These are phyloP conservation scores for Mortierella sp. DNA, from an alignment of 371 early-diverging fungal genomes.

Conservation along the genomic window DNA sequence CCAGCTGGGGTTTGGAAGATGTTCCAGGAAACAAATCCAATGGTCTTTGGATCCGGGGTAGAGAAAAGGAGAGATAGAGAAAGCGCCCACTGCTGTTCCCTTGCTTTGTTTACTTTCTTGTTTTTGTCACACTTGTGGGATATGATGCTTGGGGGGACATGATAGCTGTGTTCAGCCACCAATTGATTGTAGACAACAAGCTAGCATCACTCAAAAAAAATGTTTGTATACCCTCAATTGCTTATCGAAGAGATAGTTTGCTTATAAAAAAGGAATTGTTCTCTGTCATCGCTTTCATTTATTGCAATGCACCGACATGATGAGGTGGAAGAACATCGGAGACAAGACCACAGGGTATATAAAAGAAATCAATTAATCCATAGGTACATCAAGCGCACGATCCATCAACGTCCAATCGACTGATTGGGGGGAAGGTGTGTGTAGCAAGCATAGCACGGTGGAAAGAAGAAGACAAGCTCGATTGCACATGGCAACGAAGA, in stretches of 20 bases:
- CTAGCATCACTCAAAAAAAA: no score
- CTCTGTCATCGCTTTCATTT: no score
- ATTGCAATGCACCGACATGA: neutral
- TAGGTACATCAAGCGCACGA: neutral
- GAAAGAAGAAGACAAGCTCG: neutral
- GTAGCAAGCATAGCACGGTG: no score
- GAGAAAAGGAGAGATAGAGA: no score
- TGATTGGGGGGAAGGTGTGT: no score
- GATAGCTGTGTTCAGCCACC: neutral
- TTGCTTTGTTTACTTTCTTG: no score
- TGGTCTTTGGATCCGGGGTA: neutral
- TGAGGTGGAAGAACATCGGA: neutral
- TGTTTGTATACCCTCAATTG: neutral
- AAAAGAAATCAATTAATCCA: neutral
- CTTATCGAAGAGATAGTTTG: neutral
- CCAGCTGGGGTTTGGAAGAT: neutral
- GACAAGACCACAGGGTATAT: neutral
- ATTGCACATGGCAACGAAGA: conserved; percentile 1
- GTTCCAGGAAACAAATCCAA: neutral
- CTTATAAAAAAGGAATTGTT: no score
- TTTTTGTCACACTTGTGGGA: neutral
- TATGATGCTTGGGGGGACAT: neutral
- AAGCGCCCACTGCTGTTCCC: no score
- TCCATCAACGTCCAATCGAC: neutral
- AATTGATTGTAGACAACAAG: neutral